Evolutionary conservation across 768 basidiomycete genomes (phyloP).

Genomic region (Porphyrellus cyaneotinctus): DNA sequence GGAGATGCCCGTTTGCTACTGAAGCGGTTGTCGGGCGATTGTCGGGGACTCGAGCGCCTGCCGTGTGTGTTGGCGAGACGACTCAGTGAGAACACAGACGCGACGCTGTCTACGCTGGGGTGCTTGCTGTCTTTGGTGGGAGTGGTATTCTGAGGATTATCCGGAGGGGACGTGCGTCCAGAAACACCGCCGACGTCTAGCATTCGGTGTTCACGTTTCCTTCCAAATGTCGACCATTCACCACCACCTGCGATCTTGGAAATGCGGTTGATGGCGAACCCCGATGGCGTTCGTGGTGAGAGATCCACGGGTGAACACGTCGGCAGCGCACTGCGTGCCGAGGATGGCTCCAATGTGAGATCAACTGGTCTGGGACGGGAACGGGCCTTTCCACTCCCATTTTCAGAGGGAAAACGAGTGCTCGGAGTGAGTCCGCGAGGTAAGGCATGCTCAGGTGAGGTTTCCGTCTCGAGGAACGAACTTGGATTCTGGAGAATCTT

Average conservation of each 20-base stretch:
- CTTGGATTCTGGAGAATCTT: conserved; percentile 32
- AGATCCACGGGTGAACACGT: conserved; percentile 4
- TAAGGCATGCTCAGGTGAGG: not conserved
- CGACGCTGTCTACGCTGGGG: conserved; percentile 14
- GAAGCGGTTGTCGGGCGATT: conserved; percentile 14
- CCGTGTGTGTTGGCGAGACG: conserved; percentile 15
- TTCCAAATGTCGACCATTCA: conserved; percentile 38
- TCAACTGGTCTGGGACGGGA: conserved; percentile 4
- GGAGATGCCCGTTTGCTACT: conserved; percentile 31
- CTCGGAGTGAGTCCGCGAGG: conserved; percentile 29
- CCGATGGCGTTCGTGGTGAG: conserved; percentile 11
- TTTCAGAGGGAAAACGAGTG: conserved; percentile 18
- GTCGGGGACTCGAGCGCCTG: conserved; percentile 11
- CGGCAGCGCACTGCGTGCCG: not conserved
- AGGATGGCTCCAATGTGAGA: not conserved
- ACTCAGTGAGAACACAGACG: conserved; percentile 19
- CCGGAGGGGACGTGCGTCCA: conserved; percentile 8
- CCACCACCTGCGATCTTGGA: conserved; percentile 19
- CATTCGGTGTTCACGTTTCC: conserved; percentile 16
- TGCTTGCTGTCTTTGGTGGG: conserved; percentile 15
- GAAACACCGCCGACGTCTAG: conserved; percentile 15
- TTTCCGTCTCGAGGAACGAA: conserved; percentile 22
- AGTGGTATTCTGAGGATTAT: conserved; percentile 14
- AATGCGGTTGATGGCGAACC: conserved; percentile 11
- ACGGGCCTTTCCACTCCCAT: conserved; percentile 2